Percentiles rank a stretch among this genome's conserved stretches.
Conservation (phyloP, 495 filamentous ascomycete genomes). For the Xylaria sp. region DNA sequence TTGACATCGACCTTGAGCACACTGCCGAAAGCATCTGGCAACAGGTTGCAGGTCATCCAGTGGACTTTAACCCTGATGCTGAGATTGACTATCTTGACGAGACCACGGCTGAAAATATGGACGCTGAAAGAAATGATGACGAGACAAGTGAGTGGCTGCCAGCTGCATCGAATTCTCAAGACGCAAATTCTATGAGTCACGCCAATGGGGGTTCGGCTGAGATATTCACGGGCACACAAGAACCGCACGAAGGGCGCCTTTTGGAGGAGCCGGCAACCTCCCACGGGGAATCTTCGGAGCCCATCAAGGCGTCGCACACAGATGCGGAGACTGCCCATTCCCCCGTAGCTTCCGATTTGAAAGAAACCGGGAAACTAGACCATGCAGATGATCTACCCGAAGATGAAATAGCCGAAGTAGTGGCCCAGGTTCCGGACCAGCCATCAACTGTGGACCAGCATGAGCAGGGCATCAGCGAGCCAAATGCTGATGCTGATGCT, state of each 20-base stretch:
- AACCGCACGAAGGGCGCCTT: neutral
- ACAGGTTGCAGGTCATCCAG: conserved; percentile 32
- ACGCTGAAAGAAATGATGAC: conserved; percentile 38
- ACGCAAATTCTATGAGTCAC: neutral
- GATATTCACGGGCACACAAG: neutral
- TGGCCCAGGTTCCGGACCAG: conserved; percentile 7
- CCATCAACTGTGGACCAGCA: conserved; percentile 6
- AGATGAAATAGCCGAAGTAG: conserved; percentile 2
- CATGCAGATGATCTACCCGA: conserved; percentile 3
- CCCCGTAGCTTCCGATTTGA: neutral
- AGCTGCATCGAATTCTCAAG: neutral
- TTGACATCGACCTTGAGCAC: conserved; percentile 40
- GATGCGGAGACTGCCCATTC: neutral
- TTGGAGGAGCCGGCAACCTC: neutral
- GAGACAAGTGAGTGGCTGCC: conserved; percentile 32
- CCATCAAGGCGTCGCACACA: neutral
- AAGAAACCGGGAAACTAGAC: neutral
- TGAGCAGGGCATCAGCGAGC: neutral
- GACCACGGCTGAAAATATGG: conserved; percentile 28
- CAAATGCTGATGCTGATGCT: neutral
- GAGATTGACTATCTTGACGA: conserved; percentile 40
- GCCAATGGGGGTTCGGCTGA: neutral
- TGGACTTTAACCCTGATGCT: conserved; percentile 37
- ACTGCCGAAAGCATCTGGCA: conserved; percentile 35
- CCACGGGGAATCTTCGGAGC: neutral